Conservation (phyloP, 352 stramenopile species). For the Saprolegnia diclina region DNA sequence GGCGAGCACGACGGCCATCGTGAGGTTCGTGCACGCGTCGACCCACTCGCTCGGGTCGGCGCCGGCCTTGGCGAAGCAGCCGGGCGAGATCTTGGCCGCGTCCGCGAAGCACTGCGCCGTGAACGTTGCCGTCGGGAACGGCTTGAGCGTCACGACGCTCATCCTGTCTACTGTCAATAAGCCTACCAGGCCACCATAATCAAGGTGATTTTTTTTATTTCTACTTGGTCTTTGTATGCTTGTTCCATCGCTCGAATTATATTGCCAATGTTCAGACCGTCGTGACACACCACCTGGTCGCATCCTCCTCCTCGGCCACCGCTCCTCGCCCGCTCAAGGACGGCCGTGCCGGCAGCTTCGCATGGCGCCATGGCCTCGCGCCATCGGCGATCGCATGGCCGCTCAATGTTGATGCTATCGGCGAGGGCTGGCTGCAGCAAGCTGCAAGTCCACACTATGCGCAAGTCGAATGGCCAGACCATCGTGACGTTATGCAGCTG, state of each 20-base stretch:
- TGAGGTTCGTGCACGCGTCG: constrained; percentile 14
- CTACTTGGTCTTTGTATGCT: constrained; percentile 4
- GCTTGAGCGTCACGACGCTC: constrained; percentile 16
- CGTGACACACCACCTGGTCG: not conserved
- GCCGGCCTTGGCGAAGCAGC: constrained; percentile 20
- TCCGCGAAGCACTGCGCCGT: constrained; percentile 22
- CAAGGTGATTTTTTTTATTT: not conserved
- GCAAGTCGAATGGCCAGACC: no score
- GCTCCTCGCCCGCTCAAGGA: no score
- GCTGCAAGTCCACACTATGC: no score
- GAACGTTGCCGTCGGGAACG: constrained; percentile 22
- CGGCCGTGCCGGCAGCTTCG: no score
- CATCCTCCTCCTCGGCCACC: no score
- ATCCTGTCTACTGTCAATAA: constrained; percentile 15
- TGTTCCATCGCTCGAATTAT: not conserved
- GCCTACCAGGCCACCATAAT: no score
- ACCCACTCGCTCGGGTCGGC: constrained; percentile 7
- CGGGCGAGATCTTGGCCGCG: not conserved
- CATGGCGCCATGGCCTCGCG: no score
- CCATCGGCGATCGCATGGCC: no score
- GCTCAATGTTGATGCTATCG: no score
- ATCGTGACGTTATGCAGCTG: no score
- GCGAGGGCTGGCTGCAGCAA: no score
- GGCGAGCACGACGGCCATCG: constrained; percentile 1
- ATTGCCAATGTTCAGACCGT: not conserved